Evolutionary conservation across 2,329 filamentous ascomycete species (phyloP), one percentile per base, ranked within the genome.

Genomic region (Verticillium nubilum): DNA sequence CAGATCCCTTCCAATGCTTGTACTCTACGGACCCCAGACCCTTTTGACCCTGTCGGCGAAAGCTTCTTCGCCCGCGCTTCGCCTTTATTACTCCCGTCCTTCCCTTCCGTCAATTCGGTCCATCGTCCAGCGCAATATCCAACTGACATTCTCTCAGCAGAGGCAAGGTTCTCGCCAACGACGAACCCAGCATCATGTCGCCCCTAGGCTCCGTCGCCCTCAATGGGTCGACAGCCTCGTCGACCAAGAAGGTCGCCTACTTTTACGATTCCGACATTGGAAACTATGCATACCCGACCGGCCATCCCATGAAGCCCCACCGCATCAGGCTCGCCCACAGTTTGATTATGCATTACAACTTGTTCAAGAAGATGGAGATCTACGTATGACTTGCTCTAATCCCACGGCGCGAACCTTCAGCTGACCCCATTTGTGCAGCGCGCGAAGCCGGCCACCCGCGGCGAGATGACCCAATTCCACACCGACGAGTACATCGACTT

Each of bases 271-370:
- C 91, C 3, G 94, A 98, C 77, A 95, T 98, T 71, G 94, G 94
- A 65, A 98, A 98, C 76, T 98, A 97, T 80, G 93, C 94, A 72
- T 98, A 98, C 71, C 92, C 96, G 60, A 92, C 92, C 63, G 92
- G 92, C 23, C 95, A 99, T 79, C 95, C 95, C 50, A 99, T 99
- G 95, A 99, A 99, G 76, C 95, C 95, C 63, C 97, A 97, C 84
- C 89, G 95, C 25, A 88, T 99, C 68, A 92, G 93, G 23, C 79
- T 99, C 66, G 96, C 95, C 56, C 97, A 99, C 74, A 95, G 96
- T 69, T 83, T 99, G 66, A 92, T 99, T 59, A 90, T 98, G 81
- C 92, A 95, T 61, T 98, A 98, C 78, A 92, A 94, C 62, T 86
- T 98, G 62, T 96, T 98, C 75, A 90, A 95, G 74, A 93, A 93